Base-by-base conservation (phyloP, 2,329 filamentous ascomycete genomes). In the Claviceps cyperi region DNA sequence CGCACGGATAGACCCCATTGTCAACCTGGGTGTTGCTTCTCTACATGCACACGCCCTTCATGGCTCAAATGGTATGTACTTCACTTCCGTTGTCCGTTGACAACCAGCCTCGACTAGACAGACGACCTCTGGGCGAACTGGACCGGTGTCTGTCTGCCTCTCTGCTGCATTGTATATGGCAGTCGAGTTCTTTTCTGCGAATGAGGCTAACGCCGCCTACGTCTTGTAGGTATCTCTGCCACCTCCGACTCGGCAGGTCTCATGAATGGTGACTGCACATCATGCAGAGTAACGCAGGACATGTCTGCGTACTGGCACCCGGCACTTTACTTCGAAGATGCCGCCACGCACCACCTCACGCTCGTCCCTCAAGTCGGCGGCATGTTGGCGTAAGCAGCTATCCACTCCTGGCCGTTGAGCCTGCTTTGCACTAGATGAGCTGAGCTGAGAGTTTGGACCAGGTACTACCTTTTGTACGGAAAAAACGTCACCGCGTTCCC, bases 301-400 rank as follows among this genome's bases (percentile, higher is more conserved):
- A 84, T 81, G 68, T 94, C 87, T n/a, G 81, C 80, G 35, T 95
- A 95, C 70, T 95, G 88, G 86, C 79, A 81, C 48, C 89, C 89
- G 1, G 69, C 77, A 2, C 62, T 94, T 55, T 90, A 91, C 69
- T 95, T 94, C 65, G 66, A 81, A 61, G 77, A 89, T 59, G 62
- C 62, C 5, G 60, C 67, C 13, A 83, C 85, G 57, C 78, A 83
- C 51, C 71, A 80, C 50, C 79, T 79, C 47, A 77, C 85, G 58
- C 65, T 85, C 51, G 86, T 94, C 44, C 66, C 75, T 1, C 81
- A 92, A 63, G 77, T 84, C 47, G 87, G 88, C 54, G 87, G 89
- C 55, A 87, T 94, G 78, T 80, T 94, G 62, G 84, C 83, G 80
- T 91, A 76, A 74, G 84, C 82, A 13, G 11, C 3, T 24, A 14